Evolutionary conservation across 1,284 basidiomycete genomes (phyloP), one percentile per base, ranked within the genome.

Genomic region (Bondarzewia mesenterica): DNA sequence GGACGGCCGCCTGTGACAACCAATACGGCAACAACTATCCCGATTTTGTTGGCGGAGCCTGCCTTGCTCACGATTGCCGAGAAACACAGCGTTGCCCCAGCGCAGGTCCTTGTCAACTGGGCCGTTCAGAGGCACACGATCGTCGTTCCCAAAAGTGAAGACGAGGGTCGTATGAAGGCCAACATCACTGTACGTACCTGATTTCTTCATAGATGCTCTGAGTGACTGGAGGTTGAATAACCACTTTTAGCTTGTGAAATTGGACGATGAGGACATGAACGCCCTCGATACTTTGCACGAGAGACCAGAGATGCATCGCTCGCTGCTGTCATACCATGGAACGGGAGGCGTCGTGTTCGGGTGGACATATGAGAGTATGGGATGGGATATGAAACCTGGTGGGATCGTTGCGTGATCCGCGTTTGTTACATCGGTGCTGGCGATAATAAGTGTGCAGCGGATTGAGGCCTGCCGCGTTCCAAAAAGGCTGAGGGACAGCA

Each of bases 101-200:
- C 73, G 0, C 79, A 80, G 50, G 64, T 81, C 16, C 60, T 78
- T 7, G 63, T 78, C 42, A 74, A 72, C 57, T 81, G 74, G 75
- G 67, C 60, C n/a, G 64, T 76, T 15, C 65, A 70, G 49, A 63
- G 72, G 12, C 67, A 71, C 3, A 69, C 64, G 2, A 54, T 63
- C 25, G 68, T 71, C 12, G 64, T 75, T n/a, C 72, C 74, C 3
- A 80, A 75, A 65, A 78, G 67, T 57, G 72, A 69, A 55, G 71
- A 72, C 25, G 59, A 63, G 40, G 64, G 64, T 48, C 63, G 78
- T 16, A 69, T 80, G 63, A 67, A 61, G 51, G 62, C 68, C 42
- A 81, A 80, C 55, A 65, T 78, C 37, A 60, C 63, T 5, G 73
- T 71, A 44, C 18, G 63, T 53, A 26, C n/a, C 3, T 23, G 25